Conservation (phyloP, 352 stramenopile genomes). For the Pythium vanterpoolii region DNA sequence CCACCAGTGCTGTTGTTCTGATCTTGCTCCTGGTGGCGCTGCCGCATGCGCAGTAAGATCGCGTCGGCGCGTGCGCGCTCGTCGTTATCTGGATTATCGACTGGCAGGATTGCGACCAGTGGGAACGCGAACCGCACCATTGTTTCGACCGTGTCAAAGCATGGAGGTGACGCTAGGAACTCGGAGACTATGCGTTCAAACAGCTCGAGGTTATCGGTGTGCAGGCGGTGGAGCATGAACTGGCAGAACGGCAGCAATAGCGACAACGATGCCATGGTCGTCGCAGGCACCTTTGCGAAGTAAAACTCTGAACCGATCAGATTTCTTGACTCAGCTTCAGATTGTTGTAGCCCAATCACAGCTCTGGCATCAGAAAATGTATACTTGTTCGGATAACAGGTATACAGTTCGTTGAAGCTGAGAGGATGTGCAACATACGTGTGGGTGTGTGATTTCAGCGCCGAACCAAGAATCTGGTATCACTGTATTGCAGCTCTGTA, state of each 20-base stretch:
- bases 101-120: constrained; percentile 8
- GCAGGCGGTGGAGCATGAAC: constrained; percentile 4
- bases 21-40: neutral
- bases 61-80: constrained; percentile 3
- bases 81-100: neutral
- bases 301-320: too few relatives aligned
- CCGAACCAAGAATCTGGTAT: too few relatives aligned
- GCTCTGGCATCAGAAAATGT: neutral
- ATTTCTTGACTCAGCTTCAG: neutral
- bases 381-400: neutral
- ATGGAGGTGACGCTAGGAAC: neutral
- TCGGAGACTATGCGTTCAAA: constrained; percentile 7
- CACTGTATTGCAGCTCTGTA: too few relatives aligned
- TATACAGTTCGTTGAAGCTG: neutral
- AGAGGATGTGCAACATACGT: too few relatives aligned
- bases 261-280: neutral
- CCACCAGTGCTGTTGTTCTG: too few relatives aligned
- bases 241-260: constrained; percentile 21
- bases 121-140: constrained; percentile 15
- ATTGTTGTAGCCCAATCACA: neutral
- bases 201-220: constrained; percentile 16
- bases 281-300: too few relatives aligned
- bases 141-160: constrained; percentile 10
- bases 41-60: constrained; percentile 10
- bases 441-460: too few relatives aligned